These are phyloP conservation scores for Leishmania gerbilli DNA, from an alignment of 208 protist genomes.

Conservation along the genomic window DNA sequence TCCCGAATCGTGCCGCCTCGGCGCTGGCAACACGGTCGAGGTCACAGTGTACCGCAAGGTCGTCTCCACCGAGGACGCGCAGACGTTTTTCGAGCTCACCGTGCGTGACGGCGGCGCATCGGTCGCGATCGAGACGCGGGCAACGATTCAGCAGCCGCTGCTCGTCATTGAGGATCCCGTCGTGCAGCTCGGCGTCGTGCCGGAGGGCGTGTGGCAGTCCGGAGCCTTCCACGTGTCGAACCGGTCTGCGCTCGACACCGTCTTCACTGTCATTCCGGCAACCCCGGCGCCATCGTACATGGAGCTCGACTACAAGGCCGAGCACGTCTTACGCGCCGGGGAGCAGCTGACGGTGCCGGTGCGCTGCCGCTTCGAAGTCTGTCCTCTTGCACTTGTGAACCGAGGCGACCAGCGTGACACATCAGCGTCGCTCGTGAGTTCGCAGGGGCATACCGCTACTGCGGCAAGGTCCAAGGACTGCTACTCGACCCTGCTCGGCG, in stretches of 20 bases:
- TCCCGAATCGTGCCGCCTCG: constrained; percentile 66
- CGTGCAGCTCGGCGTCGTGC: constrained; percentile 74
- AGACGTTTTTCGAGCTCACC: constrained; percentile 89
- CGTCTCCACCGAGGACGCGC: constrained; percentile 69
- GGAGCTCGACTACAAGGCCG: constrained; percentile 44
- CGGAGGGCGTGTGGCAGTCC: constrained; percentile 74
- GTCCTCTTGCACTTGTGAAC: background rate
- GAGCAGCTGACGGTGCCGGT: constrained; percentile 58
- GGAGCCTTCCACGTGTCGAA: constrained; percentile 69
- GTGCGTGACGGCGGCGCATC: constrained; percentile 73
- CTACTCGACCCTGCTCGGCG: constrained; percentile 52
- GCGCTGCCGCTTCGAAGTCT: constrained; percentile 50
- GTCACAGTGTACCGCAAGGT: constrained; percentile 90
- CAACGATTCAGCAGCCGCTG: constrained; percentile 75
- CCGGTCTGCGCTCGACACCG: constrained; percentile 73
- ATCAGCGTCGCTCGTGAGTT: background rate
- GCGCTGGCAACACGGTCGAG: constrained; percentile 78
- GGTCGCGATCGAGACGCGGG: constrained; percentile 82
- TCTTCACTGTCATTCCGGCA: constrained; percentile 61
- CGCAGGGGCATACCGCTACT: background rate
- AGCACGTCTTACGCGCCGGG: constrained; percentile 56
- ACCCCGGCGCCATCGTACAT: constrained; percentile 54
- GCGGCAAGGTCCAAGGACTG: constrained; percentile 15
- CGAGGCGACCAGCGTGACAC: background rate
- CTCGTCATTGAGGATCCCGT: constrained; percentile 63